phyloP scores from a whole-genome alignment of 139 green algal genomes.

The Mychonastes homosphaera region DNA sequence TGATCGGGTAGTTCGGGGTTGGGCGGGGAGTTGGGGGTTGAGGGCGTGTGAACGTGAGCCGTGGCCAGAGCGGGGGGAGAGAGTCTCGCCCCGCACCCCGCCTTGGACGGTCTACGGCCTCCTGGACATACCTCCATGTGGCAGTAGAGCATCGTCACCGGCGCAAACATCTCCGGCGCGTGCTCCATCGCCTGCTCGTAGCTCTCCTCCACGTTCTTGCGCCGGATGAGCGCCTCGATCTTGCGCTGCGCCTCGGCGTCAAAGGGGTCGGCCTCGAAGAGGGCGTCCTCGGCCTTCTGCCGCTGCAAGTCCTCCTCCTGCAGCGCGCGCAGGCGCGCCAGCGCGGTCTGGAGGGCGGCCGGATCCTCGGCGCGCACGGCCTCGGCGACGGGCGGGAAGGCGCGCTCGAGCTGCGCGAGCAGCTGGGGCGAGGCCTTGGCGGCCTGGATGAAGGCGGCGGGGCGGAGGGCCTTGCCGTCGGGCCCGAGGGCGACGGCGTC shows the following conservation, averaged over 20 bases:
- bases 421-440: conserved; percentile 5
- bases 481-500: conserved; percentile 10
- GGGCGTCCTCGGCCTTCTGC: conserved; percentile 19
- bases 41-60: not conserved
- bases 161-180: conserved; percentile 74
- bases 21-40: not conserved
- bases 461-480: conserved; percentile 22
- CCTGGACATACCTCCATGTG: conserved; percentile 53
- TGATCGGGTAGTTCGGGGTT: too few species aligned
- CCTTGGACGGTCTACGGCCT: too few species aligned
- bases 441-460: conserved; percentile 20
- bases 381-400: conserved; percentile 14
- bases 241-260: conserved; percentile 71
- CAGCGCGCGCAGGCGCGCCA: not conserved
- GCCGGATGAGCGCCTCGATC: conserved; percentile 80
- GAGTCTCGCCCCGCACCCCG: too few species aligned
- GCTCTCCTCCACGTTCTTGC: conserved; percentile 87
- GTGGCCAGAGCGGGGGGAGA: not conserved
- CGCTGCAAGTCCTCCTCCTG: conserved; percentile 19
- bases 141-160: conserved; percentile 76
- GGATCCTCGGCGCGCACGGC: conserved; percentile 26
- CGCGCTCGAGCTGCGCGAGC: conserved; percentile 1
- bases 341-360: conserved; percentile 15
- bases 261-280: conserved; percentile 76
- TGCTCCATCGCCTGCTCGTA: conserved; percentile 77